Base-by-base conservation (phyloP, 2,329 filamentous ascomycete species). In the Cercospora janseana region DNA sequence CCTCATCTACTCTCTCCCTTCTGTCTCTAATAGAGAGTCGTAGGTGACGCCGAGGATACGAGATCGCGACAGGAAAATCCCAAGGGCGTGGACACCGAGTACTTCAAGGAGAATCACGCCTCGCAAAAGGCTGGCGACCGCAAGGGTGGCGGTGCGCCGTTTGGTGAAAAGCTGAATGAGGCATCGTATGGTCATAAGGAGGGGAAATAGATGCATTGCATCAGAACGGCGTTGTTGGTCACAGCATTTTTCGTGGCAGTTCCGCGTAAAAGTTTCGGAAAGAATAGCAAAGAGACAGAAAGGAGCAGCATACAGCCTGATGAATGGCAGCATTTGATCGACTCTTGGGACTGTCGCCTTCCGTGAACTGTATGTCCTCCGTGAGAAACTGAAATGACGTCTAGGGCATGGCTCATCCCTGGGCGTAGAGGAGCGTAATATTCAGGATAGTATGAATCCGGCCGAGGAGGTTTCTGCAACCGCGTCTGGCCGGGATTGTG, bases 151-250 rank as follows among this genome's bases (percentile, higher is more conserved):
- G 50, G 50, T 29, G 50, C 50, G 10, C 50, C 57, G 1, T 45
- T 63, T 16, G 63, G 57, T 24, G 62, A 64, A 54, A 57, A 56
- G 5, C 67, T 62, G 57, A 63, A 63, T 41, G 55, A 65, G 50
- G 49, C 64, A 4, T 61, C 64, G 31, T 66, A 66, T 46, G 68
- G 66, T 38, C 61, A 63, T 27, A 56, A 63, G 51, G 67, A 64
- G 59, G 66, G 66, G 37, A 69, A 68, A 59, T 69, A 49, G 29
- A 24, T 7, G 20, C 12, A 6, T n/a, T 2, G 3, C 20, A 28
- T 26, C 41, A n/a, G 13, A 23, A 29, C 10, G 16, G 41, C 41
- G 23, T 44, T 21, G 41, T n/a, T 21, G 26, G 41, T 20, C 24
- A n/a, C n/a, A n/a, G n/a, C n/a, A 34, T 34, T 15, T 16, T 6